Conservation (phyloP, 495 filamentous ascomycete species). For the Astrothelium subdiscretum region DNA sequence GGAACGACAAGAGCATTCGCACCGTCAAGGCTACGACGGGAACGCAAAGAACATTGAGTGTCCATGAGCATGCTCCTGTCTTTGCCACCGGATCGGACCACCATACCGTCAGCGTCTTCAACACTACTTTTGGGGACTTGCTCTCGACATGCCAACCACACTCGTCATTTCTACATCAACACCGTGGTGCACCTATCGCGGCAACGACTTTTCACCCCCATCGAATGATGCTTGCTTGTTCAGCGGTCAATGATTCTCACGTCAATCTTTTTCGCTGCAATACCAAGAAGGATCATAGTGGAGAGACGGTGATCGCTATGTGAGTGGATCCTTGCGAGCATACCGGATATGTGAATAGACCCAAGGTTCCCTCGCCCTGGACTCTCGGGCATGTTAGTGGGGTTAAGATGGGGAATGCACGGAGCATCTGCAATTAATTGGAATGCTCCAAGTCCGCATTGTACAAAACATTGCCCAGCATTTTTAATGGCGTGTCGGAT, state of each 20-base stretch:
- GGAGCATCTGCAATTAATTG: too few relatives aligned
- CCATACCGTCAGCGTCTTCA: slow-evolving; percentile 84
- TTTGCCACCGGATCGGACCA: slow-evolving; percentile 87
- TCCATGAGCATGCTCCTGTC: slow-evolving; percentile 93
- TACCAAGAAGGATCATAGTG: slow-evolving; percentile 14
- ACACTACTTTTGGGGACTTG: slow-evolving; percentile 50
- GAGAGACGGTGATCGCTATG: slow-evolving; percentile 4
- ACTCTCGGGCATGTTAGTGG: too few relatives aligned
- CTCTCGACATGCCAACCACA: slow-evolving; percentile 80
- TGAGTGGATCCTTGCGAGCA: not conserved
- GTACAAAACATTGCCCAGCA: not conserved
- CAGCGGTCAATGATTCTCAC: slow-evolving; percentile 59
- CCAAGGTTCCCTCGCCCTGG: too few relatives aligned
- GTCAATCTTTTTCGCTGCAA: slow-evolving; percentile 61
- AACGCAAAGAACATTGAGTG: slow-evolving; percentile 71
- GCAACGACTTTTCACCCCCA: slow-evolving; percentile 92
- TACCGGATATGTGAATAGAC: not conserved
- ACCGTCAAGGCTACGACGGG: slow-evolving; percentile 66
- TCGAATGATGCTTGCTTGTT: slow-evolving; percentile 78
- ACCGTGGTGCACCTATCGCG: slow-evolving; percentile 62
- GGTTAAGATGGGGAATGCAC: too few relatives aligned
- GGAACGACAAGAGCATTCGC: slow-evolving; percentile 62
- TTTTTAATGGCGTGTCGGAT: not conserved
- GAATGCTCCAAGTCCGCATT: too few relatives aligned
- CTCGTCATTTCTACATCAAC: slow-evolving; percentile 68